Evolutionary conservation across 345 rosid genomes (phyloP).

Genomic region (Erodium maritimum): DNA sequence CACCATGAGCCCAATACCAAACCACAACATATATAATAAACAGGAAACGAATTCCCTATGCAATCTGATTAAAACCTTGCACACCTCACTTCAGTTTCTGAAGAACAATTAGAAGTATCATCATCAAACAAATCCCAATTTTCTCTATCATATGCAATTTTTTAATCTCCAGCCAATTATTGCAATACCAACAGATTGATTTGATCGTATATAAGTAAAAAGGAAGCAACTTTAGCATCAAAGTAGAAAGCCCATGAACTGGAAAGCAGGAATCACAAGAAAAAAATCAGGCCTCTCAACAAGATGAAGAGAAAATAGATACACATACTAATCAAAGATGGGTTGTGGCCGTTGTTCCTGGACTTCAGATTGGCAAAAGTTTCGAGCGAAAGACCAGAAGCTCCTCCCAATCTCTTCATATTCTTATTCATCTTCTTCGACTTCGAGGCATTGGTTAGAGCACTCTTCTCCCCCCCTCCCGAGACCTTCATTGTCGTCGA

Average conservation of each 20-base stretch:
- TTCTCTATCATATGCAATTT: no score
- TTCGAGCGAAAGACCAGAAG: constrained; percentile 65
- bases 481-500: constrained; percentile 29
- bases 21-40: no score
- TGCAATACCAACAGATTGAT: no score
- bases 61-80: no score
- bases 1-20: no score
- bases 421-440: constrained; percentile 36
- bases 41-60: no score
- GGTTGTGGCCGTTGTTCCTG: constrained; percentile 35
- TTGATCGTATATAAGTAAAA: no score
- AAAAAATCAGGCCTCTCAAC: background rate
- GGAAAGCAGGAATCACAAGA: no score
- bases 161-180: background rate
- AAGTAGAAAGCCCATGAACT: background rate
- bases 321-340: constrained; percentile 48
- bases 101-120: no score
- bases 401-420: constrained; percentile 63
- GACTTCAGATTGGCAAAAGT: constrained; percentile 66
- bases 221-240: background rate
- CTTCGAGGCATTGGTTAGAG: constrained; percentile 14
- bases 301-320: background rate
- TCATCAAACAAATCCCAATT: no score
- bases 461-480: background rate
- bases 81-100: no score